These are phyloP conservation scores for Colletotrichum sp. DNA, from an alignment of 2,329 filamentous ascomycete genomes.

Conservation along the genomic window DNA sequence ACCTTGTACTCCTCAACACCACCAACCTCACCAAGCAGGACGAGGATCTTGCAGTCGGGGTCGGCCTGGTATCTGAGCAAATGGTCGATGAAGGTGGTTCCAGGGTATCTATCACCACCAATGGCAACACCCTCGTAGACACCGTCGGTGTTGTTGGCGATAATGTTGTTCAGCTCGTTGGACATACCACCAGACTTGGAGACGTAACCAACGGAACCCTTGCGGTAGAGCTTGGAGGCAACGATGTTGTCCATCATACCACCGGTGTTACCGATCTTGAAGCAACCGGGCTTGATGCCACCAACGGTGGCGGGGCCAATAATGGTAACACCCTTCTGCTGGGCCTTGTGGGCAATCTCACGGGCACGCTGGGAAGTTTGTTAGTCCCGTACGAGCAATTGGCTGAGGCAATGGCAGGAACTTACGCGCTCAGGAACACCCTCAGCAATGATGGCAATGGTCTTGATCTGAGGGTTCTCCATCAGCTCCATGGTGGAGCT, in stretches of 20 bases:
- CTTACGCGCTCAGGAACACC: constrained; percentile 96
- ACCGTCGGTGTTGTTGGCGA: constrained; percentile 94
- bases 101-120: constrained; percentile 97
- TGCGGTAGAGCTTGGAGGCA: constrained; percentile 99
- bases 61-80: constrained; percentile 95
- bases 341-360: constrained; percentile 94
- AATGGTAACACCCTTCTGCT: constrained; percentile 99
- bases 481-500: constrained; percentile 98
- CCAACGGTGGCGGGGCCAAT: constrained; percentile 98
- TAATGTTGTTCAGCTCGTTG: constrained; percentile 99
- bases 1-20: constrained; percentile 99
- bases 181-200: constrained; percentile 99
- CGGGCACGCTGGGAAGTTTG: constrained; percentile 74
- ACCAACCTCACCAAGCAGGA: constrained; percentile 97
- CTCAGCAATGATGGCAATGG: constrained; percentile 98
- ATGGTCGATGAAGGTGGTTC: constrained; percentile 99
- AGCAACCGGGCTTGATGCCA: constrained; percentile 98
- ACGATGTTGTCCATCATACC: constrained; percentile 99
- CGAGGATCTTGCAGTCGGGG: constrained; percentile 95
- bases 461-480: constrained; percentile 96
- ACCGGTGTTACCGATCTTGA: constrained; percentile 99
- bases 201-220: constrained; percentile 98
- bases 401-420: constrained; percentile 24
- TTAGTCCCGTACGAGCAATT: constrained; percentile 20
- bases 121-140: constrained; percentile 99